Percentiles rank a stretch among this genome's conserved stretches.
These are phyloP conservation scores for Macrophomina tecta DNA, from an alignment of 2,329 filamentous ascomycete species.

Conservation along the genomic window DNA sequence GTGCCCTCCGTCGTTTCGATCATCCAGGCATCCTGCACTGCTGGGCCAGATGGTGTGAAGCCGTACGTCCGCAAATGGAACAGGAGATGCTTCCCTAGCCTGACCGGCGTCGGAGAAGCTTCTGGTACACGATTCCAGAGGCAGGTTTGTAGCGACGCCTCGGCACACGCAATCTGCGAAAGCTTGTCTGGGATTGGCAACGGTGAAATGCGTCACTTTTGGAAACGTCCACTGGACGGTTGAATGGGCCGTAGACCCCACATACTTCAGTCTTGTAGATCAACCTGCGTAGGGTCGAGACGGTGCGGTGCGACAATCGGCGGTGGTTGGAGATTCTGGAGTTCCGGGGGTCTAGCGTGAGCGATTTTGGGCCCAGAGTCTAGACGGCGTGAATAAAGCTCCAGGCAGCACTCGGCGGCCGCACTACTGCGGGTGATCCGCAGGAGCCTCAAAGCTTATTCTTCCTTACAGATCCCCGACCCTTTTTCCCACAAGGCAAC, in stretches of 20 bases:
- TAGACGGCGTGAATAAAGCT: neutral
- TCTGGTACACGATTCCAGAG: neutral
- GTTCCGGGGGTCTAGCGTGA: neutral
- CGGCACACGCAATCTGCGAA: neutral
- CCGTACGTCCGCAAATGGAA: neutral
- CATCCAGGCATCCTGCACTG: neutral
- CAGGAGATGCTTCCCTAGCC: neutral
- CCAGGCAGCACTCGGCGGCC: neutral
- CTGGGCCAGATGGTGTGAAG: neutral
- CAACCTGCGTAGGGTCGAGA: neutral
- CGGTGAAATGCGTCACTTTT: neutral
- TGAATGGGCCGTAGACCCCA: neutral
- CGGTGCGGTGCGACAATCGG: neutral
- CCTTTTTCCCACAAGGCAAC: neutral
- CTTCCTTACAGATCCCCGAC: neutral
- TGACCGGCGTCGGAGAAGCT: neutral
- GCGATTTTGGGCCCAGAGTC: slow-evolving; percentile 4
- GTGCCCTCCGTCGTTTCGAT: neutral
- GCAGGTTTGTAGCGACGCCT: neutral
- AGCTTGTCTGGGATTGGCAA: neutral
- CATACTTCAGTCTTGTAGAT: neutral
- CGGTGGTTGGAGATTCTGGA: neutral
- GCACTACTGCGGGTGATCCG: slow-evolving; percentile 20
- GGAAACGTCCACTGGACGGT: neutral
- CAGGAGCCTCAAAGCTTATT: slow-evolving; percentile 22